Percentiles rank a stretch among this genome's conserved stretches.
These are phyloP conservation scores for Phtheirospermum japonicum DNA, from an alignment of 257 asterid species.

Conservation along the genomic window DNA sequence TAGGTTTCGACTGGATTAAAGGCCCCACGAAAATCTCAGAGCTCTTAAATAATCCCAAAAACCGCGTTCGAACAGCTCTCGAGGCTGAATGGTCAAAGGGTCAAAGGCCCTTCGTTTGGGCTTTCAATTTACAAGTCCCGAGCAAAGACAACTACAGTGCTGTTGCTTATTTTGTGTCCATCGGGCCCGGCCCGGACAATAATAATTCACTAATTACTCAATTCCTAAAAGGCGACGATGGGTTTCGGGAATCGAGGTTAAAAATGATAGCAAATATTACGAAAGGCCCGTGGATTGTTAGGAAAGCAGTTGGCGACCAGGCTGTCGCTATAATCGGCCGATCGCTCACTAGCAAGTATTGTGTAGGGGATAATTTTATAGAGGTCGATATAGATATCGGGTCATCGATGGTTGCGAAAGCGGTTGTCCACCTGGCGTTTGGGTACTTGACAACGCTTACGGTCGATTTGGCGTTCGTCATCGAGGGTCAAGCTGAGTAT, in stretches of 20 bases:
- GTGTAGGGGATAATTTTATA: conserved; percentile 49
- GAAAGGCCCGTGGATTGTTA: conserved; percentile 86
- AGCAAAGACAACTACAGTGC: conserved; percentile 72
- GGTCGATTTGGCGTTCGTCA: conserved; percentile 79
- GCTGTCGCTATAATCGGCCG: conserved; percentile 72
- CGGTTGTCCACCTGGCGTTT: conserved; percentile 72
- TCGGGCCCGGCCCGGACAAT: conserved; percentile 24
- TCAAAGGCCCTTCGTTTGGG: conserved; percentile 69
- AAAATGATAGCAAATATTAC: conserved; percentile 70
- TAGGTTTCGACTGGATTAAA: conserved; percentile 90
- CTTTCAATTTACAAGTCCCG: conserved; percentile 83
- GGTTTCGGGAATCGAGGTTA: conserved; percentile 50
- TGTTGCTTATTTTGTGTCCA: conserved; percentile 59
- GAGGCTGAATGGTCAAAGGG: conserved; percentile 42
- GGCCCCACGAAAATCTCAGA: conserved; percentile 69
- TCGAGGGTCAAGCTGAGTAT: conserved; percentile 60
- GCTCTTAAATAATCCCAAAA: conserved; percentile 48
- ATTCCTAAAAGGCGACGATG: conserved; percentile 65
- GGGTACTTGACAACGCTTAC: conserved; percentile 57
- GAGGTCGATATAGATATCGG: conserved; percentile 83
- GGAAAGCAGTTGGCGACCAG: conserved; percentile 82
- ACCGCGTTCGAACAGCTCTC: conserved; percentile 59
- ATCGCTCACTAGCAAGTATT: conserved; percentile 55
- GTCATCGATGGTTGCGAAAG: conserved; percentile 80
- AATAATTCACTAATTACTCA: conserved; percentile 51